Conservation (phyloP, 148 eudicot genomes). For the Amaranthus cruentus region DNA sequence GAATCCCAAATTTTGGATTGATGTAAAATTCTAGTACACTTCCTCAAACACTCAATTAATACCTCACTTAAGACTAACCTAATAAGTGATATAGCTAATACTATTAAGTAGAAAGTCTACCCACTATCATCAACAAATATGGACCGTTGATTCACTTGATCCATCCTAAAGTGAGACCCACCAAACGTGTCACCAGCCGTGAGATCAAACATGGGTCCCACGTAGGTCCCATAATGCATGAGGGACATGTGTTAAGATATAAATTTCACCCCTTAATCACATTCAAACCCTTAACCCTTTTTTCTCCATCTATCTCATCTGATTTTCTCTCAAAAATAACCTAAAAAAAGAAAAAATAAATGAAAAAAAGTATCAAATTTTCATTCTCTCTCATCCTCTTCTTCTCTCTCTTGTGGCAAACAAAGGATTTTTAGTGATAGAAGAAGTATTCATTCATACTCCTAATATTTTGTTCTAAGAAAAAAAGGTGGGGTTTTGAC, state of each 20-base stretch:
- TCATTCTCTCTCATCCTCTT: background rate
- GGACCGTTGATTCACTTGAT: too few species aligned
- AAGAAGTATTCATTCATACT: background rate
- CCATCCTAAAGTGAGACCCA: too few species aligned
- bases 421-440: background rate
- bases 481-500: constrained; percentile 1
- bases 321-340: background rate
- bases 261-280: background rate
- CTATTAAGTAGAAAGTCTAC: too few species aligned
- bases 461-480: background rate
- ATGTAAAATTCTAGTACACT: too few species aligned
- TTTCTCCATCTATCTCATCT: background rate
- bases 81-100: too few species aligned
- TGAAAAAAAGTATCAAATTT: background rate
- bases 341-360: background rate
- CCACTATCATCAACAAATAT: too few species aligned
- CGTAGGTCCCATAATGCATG: background rate
- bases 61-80: too few species aligned
- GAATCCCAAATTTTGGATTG: too few species aligned
- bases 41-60: too few species aligned
- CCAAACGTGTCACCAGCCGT: too few species aligned
- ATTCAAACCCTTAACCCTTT: background rate
- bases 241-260: constrained; percentile 8
- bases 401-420: constrained; percentile 14
- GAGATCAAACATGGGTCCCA: too few species aligned